phyloP scores from a whole-genome alignment of 2,329 filamentous ascomycete genomes.

The Cercospora beticola region DNA sequence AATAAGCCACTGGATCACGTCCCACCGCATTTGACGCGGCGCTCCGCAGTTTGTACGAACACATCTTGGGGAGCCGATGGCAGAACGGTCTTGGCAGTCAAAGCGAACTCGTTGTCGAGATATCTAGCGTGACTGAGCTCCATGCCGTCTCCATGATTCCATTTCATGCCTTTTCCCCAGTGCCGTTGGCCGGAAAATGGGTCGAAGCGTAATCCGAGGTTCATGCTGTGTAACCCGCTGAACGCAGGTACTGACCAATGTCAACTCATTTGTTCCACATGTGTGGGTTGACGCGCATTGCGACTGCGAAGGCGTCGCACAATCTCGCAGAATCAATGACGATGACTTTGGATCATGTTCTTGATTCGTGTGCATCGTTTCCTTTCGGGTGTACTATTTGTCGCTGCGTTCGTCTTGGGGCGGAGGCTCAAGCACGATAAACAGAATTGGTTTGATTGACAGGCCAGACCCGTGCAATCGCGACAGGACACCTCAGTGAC shows the following conservation, averaged over 20 bases:
- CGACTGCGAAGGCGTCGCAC: background rate
- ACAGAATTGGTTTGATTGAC: background rate
- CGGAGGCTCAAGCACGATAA: background rate
- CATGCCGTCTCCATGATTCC: background rate
- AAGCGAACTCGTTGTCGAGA: background rate
- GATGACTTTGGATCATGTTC: background rate
- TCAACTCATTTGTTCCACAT: background rate
- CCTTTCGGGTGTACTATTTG: background rate
- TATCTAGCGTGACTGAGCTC: background rate
- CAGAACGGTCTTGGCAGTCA: background rate
- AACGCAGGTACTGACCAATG: constrained; percentile 5
- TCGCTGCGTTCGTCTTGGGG: background rate
- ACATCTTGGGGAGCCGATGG: constrained; percentile 4
- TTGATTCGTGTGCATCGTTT: background rate
- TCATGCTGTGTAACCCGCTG: background rate
- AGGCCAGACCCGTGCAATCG: background rate
- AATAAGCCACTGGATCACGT: background rate
- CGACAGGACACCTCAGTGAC: background rate
- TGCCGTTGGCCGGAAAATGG: background rate
- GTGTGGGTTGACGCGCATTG: background rate
- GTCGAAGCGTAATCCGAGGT: background rate
- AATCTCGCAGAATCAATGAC: constrained; percentile 8
- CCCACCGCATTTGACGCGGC: background rate
- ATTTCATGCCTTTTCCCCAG: background rate
- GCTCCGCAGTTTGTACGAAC: background rate